A percentile compares a stretch with the other conserved stretches of the same genome.
Evolutionary conservation across 2,329 filamentous ascomycete genomes (phyloP).

Genomic region (Hymenoscyphus scutula): DNA sequence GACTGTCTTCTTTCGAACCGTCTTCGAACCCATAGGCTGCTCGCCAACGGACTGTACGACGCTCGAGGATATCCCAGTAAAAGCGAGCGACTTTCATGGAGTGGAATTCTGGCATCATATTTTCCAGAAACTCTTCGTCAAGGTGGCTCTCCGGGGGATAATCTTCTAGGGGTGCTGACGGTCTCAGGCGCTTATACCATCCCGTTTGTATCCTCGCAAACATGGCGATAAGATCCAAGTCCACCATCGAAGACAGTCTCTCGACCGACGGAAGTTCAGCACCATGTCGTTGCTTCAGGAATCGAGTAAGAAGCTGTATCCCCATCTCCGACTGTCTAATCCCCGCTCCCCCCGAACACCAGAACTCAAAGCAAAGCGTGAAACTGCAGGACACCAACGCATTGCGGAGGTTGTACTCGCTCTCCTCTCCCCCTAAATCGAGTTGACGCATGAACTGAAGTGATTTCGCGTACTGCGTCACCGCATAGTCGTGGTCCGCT

Average conservation of each 20-base stretch:
- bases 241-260: background rate
- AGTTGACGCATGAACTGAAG: background rate
- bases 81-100: background rate
- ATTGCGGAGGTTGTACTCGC: slow-evolving; percentile 5
- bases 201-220: slow-evolving; percentile 1
- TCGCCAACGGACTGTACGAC: slow-evolving; percentile 1
- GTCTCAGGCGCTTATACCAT: background rate
- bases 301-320: background rate
- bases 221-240: background rate
- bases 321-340: slow-evolving; percentile 2
- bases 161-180: background rate
- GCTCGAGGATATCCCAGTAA: background rate
- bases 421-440: background rate
- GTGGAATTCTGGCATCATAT: background rate
- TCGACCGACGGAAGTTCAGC: background rate
- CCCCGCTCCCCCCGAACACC: background rate
- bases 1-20: background rate
- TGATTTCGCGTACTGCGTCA: slow-evolving; percentile 1
- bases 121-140: background rate
- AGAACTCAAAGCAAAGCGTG: slow-evolving; percentile 1
- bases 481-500: slow-evolving; percentile 4
- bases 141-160: background rate
- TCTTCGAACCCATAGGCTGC: background rate
- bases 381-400: slow-evolving; percentile 3
- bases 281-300: background rate